Percentiles rank a stretch among this genome's conserved stretches.
Evolutionary conservation across 2,329 filamentous ascomycete genomes (phyloP).

Genomic region (Pyrenophora teres): DNA sequence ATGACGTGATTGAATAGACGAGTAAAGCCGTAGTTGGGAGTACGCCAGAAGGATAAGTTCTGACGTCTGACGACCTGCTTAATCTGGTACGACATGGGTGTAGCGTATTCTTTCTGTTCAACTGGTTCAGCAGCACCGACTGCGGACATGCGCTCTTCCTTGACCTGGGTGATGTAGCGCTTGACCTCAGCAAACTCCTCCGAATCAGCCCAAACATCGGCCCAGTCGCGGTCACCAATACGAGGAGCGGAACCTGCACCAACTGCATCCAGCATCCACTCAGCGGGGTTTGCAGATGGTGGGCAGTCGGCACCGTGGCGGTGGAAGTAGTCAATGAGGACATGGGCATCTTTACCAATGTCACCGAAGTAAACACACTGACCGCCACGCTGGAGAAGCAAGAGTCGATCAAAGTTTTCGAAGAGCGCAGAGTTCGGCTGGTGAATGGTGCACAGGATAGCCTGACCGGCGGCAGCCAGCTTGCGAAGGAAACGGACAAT

Average conservation of each 20-base stretch:
- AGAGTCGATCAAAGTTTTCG: slow-evolving; percentile 82
- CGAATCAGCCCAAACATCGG: slow-evolving; percentile 76
- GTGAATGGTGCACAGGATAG: slow-evolving; percentile 89
- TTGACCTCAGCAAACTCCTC: slow-evolving; percentile 71
- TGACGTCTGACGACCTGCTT: slow-evolving; percentile 73
- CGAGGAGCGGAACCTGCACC: slow-evolving; percentile 75
- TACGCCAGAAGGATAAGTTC: slow-evolving; percentile 81
- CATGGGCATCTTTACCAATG: slow-evolving; percentile 73
- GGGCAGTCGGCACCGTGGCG: slow-evolving; percentile 63
- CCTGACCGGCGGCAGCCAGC: slow-evolving; percentile 78
- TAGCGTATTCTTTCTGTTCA: slow-evolving; percentile 78
- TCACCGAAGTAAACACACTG: slow-evolving; percentile 85
- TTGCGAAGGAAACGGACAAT: slow-evolving; percentile 80
- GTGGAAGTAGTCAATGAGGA: slow-evolving; percentile 65
- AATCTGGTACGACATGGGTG: slow-evolving; percentile 78
- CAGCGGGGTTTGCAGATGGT: slow-evolving; percentile 60
- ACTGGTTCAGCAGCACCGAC: slow-evolving; percentile 51
- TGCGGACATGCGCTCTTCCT: slow-evolving; percentile 60
- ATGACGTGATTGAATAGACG: slow-evolving; percentile 82
- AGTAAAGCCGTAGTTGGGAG: slow-evolving; percentile 87
- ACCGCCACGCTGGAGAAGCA: slow-evolving; percentile 78
- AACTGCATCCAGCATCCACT: slow-evolving; percentile 87
- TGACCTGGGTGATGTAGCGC: slow-evolving; percentile 69
- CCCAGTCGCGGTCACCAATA: slow-evolving; percentile 77
- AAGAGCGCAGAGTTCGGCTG: slow-evolving; percentile 87